phyloP scores from a whole-genome alignment of 768 basidiomycete species.

The Boletus fagicola region DNA sequence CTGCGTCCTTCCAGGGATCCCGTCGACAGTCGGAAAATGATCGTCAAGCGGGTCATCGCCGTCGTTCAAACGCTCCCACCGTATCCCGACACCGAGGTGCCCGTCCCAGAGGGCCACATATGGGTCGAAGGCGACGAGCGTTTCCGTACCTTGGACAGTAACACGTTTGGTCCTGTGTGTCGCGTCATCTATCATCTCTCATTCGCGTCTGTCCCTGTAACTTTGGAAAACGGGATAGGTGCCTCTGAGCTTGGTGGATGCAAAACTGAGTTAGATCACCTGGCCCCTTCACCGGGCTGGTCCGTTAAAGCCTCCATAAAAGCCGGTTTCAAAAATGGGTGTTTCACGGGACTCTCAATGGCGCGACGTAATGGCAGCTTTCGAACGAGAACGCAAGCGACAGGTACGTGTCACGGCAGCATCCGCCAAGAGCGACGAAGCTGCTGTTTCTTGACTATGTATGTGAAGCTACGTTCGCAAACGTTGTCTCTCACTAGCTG shows the following conservation, averaged over 20 bases:
- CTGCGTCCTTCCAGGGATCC: constrained; percentile 40
- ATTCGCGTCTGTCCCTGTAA: not conserved
- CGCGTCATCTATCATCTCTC: not conserved
- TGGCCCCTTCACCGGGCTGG: constrained; percentile 55
- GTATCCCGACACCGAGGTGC: constrained; percentile 52
- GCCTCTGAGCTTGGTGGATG: constrained; percentile 49
- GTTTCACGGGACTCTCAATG: constrained; percentile 22
- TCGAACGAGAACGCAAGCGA: constrained; percentile 30
- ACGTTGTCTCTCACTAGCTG: not conserved
- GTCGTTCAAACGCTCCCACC: constrained; percentile 66
- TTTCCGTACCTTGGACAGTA: constrained; percentile 64
- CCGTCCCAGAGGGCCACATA: constrained; percentile 59
- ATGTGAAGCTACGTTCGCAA: not conserved
- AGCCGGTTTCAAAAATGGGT: constrained; percentile 17
- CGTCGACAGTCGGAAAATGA: too few relatives aligned
- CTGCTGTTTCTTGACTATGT: constrained; percentile 2
- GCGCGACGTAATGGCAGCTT: constrained; percentile 31
- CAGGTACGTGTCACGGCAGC: constrained; percentile 20
- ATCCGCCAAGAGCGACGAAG: not conserved
- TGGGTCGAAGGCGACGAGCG: constrained; percentile 62
- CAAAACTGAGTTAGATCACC: constrained; percentile 46
- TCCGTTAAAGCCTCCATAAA: constrained; percentile 25
- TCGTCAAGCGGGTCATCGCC: constrained; percentile 49
- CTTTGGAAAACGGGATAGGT: constrained; percentile 22
- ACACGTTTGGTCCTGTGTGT: constrained; percentile 66